Percentiles rank a stretch among this genome's conserved stretches.
Evolutionary conservation across 2,329 filamentous ascomycete species (phyloP).

Genomic region (Talaromyces sp.): DNA sequence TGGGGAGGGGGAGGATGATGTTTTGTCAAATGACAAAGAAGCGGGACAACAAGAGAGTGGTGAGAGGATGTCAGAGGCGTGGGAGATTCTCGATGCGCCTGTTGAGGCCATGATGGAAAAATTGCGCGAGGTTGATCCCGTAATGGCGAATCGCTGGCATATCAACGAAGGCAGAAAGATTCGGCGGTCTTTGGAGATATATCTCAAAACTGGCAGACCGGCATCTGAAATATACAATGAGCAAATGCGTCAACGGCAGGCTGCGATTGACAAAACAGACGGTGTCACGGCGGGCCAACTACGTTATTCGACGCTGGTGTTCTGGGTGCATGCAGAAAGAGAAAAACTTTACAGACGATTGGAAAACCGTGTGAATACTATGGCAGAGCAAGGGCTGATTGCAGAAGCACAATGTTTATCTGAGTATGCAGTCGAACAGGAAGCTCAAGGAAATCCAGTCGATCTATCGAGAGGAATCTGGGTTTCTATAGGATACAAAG

Average conservation of each 20-base stretch:
- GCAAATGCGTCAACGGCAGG: conserved; percentile 51
- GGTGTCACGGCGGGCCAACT: conserved; percentile 30
- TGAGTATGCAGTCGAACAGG: conserved; percentile 45
- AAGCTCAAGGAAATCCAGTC: conserved; percentile 51
- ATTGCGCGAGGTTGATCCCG: conserved; percentile 76
- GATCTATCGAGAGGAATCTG: conserved; percentile 84
- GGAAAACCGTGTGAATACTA: conserved; percentile 74
- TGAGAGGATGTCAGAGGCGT: conserved; percentile 40
- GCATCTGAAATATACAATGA: conserved; percentile 86
- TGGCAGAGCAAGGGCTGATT: conserved; percentile 68
- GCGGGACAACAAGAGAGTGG: conserved; percentile 20
- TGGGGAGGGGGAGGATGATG: conserved; percentile 29
- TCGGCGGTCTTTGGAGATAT: conserved; percentile 83
- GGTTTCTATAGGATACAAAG: conserved; percentile 95
- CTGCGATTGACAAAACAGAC: conserved; percentile 24
- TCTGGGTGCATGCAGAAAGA: conserved; percentile 81
- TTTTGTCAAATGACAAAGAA: conserved; percentile 17
- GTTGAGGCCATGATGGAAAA: conserved; percentile 70
- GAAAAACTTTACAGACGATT: conserved; percentile 67
- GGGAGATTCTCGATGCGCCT: conserved; percentile 68
- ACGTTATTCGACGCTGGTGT: conserved; percentile 63
- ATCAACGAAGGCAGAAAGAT: conserved; percentile 91
- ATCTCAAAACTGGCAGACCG: conserved; percentile 71
- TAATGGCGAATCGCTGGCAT: conserved; percentile 90
- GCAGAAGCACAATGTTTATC: conserved; percentile 58